Conservation (phyloP, 2,329 filamentous ascomycete species). For the Phyllosticta citrichinensis region DNA sequence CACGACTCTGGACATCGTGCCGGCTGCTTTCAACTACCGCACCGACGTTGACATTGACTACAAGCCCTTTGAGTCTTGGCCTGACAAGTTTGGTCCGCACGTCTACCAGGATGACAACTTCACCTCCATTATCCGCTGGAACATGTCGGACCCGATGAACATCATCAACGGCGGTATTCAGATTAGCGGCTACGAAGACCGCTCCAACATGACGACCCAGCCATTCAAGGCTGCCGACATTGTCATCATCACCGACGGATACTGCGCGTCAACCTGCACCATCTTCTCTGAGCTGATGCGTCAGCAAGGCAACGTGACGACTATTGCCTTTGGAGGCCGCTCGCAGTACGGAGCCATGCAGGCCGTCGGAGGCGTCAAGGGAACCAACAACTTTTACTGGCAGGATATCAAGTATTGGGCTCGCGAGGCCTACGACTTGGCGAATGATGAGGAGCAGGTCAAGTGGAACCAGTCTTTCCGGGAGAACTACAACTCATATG, state of each 20-base stretch:
- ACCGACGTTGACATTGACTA: conserved; percentile 38
- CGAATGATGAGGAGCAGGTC: conserved; percentile 14
- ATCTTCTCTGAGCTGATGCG: conserved; percentile 47
- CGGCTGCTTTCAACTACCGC: conserved; percentile 37
- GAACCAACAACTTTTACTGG: conserved; percentile 30
- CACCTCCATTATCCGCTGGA: conserved; percentile 24
- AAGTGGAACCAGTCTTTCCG: conserved; percentile 21
- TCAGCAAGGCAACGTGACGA: conserved; percentile 43
- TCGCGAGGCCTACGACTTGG: conserved; percentile 14
- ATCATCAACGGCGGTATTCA: conserved; percentile 24
- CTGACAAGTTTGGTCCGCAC: conserved; percentile 30
- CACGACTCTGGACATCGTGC: conserved; percentile 30
- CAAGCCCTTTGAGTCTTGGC: conserved; percentile 38
- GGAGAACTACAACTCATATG: conserved; percentile 18
- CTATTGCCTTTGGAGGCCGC: conserved; percentile 43
- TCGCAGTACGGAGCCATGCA: conserved; percentile 40
- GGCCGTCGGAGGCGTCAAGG: conserved; percentile 46
- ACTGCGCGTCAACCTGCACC: conserved; percentile 50
- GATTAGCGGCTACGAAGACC: conserved; percentile 24
- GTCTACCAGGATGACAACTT: conserved; percentile 33
- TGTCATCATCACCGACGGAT: conserved; percentile 48
- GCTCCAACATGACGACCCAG: conserved; percentile 37
- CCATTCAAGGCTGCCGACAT: conserved; percentile 46
- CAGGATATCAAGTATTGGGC: conserved; percentile 22
- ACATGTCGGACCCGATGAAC: conserved; percentile 25